These are phyloP conservation scores for Aspergillus texensis DNA, from an alignment of 2,329 filamentous ascomycete genomes.

Conservation along the genomic window DNA sequence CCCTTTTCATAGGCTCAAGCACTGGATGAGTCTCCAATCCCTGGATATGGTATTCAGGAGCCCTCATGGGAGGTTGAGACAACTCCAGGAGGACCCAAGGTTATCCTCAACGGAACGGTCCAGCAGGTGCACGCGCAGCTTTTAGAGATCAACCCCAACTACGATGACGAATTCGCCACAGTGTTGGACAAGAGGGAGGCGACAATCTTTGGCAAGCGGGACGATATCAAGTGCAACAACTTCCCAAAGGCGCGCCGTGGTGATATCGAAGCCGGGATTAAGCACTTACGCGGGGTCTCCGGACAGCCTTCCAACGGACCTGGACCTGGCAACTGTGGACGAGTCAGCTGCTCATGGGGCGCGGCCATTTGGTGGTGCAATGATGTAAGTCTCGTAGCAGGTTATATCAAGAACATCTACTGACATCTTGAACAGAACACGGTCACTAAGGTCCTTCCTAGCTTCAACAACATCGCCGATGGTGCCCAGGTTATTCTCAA, in stretches of 20 bases:
- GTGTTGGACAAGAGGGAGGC: background rate
- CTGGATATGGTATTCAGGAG: background rate
- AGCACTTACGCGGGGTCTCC: background rate
- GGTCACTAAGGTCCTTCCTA: background rate
- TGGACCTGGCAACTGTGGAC: background rate
- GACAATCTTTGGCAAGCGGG: background rate
- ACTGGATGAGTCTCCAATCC: background rate
- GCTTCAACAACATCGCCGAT: background rate
- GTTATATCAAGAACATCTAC: background rate
- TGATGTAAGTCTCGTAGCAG: background rate
- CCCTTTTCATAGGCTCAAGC: background rate
- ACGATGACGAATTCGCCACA: background rate
- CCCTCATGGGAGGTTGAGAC: background rate
- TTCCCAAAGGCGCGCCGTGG: background rate
- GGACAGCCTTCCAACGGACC: background rate
- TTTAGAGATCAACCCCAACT: background rate
- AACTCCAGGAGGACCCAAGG: background rate
- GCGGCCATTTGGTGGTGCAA: background rate
- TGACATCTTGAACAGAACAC: background rate
- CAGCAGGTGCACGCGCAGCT: background rate
- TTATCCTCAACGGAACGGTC: background rate
- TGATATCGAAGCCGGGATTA: background rate
- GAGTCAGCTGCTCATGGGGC: background rate
- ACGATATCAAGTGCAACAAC: background rate
- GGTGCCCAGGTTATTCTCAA: background rate